Evolutionary conservation across 148 eudicot genomes (phyloP).

Genomic region (Persicaria tinctoria): DNA sequence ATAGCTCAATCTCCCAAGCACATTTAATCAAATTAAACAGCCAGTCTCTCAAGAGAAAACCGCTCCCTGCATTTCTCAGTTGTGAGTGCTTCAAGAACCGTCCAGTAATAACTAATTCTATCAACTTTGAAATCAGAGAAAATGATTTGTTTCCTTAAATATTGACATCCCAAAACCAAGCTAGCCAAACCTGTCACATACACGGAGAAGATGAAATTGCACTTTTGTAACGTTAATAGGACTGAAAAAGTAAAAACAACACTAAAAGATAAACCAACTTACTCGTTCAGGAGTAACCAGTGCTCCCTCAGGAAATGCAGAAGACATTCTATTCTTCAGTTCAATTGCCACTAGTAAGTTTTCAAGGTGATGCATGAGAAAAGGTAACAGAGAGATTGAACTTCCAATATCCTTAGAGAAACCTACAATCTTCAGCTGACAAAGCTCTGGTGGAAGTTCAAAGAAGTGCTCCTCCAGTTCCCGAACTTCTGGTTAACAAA

Average conservation of each 20-base stretch:
- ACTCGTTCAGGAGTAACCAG: conserved; percentile 56
- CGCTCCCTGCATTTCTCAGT: conserved; percentile 76
- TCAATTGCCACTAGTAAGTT: conserved; percentile 88
- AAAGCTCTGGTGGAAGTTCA: conserved; percentile 91
- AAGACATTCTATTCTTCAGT: conserved; percentile 54
- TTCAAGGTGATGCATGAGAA: conserved; percentile 84
- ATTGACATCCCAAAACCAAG: not conserved
- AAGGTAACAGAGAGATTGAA: conserved; percentile 82
- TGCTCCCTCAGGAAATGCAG: conserved; percentile 72
- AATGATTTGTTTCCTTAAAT: not conserved
- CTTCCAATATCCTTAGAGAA: conserved; percentile 93
- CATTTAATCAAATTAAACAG: too few species aligned
- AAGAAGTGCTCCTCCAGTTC: conserved; percentile 86
- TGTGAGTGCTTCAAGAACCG: conserved; percentile 97
- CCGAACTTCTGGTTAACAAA: conserved; percentile 38
- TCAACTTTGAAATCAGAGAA: not conserved
- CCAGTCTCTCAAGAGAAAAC: conserved; percentile 95
- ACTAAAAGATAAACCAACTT: conserved; percentile 16
- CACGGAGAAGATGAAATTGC: conserved; percentile 3
- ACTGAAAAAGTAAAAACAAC: too few species aligned
- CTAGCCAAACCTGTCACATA: not conserved
- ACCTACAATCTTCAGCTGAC: conserved; percentile 75
- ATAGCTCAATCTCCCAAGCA: too few species aligned
- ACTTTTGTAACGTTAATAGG: not conserved
- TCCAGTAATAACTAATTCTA: not conserved